Base-by-base conservation (phyloP, 495 filamentous ascomycete genomes). In the Astrocystis sublimbata region DNA sequence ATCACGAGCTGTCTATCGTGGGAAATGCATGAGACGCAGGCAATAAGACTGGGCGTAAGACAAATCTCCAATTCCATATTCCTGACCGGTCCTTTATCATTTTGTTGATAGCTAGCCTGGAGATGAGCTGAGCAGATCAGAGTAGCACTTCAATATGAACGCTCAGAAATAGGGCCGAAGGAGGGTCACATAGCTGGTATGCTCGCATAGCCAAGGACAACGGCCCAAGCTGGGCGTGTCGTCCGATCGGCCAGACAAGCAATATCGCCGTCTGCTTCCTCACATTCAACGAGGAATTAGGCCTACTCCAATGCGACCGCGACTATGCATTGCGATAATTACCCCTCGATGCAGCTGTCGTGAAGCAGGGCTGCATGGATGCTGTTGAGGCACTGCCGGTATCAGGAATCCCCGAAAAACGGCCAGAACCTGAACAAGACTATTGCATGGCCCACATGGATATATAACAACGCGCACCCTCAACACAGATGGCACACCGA, bases 111-210 rank as follows among this genome's bases (percentile, higher is more conserved):
- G 58, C 58, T 42, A 23, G 57, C 45, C 31, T 4, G n/a, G 17
- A 31, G 36, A 21, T 31, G 38, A 61, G 58, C 58, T 61, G 58
- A 61, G 47, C 21, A 60, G 35, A 1, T 36, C 36, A 38, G 28
- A 19, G 58, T 61, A 5, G 49, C 28, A 61, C 45, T 45, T 9
- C 28, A 38, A 57, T 52, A 31, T 30, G 23, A 53, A 45, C 45
- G 58, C 58, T 38, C 47, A 61, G 45, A 15, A 53, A 38, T 53
- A 61, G 47, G 47, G 4, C 58, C 47, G 58, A 61, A 61, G 52
- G 42, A 47, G 24, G 38, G 28, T 35, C 47, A 33, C 38, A 28
- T 45, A 24, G 53, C 53, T 61, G 58, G 47, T 49, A 40, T 53
- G 36, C 45, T 35, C 35, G 10, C 30, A 54, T 52, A 28, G 49